Evolutionary conservation across 352 stramenopile species (phyloP).

Genomic region (Phytophthora megakarya): DNA sequence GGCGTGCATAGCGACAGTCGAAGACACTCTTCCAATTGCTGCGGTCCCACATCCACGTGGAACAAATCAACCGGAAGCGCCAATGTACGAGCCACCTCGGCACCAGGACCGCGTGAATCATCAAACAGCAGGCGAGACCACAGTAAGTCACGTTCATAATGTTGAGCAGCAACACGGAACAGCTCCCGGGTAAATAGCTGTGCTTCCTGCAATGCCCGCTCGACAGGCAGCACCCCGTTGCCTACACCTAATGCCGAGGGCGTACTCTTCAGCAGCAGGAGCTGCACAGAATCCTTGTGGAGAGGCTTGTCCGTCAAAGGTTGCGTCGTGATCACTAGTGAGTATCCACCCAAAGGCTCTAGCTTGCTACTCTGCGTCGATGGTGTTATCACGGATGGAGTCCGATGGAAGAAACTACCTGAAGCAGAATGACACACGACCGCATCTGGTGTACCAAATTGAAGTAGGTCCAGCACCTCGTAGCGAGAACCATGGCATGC

Average conservation of each 20-base stretch:
- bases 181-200: constrained; percentile 80
- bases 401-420: constrained; percentile 81
- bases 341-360: constrained; percentile 54
- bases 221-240: constrained; percentile 58
- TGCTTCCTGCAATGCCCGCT: constrained; percentile 74
- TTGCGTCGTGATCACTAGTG: constrained; percentile 80
- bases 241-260: constrained; percentile 44
- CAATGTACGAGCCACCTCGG: constrained; percentile 58
- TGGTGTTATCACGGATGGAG: constrained; percentile 33
- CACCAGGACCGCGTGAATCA: constrained; percentile 51
- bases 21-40: constrained; percentile 87
- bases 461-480: constrained; percentile 81
- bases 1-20: constrained; percentile 80
- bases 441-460: constrained; percentile 84
- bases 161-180: constrained; percentile 73
- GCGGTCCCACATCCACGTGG: constrained; percentile 70
- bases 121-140: constrained; percentile 86
- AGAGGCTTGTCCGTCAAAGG: constrained; percentile 53
- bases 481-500: constrained; percentile 83
- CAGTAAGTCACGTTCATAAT: constrained; percentile 87
- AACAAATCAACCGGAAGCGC: constrained; percentile 66
- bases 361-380: constrained; percentile 30
- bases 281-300: constrained; percentile 69
- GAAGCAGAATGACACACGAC: constrained; percentile 78
- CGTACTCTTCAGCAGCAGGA: constrained; percentile 67